Evolutionary conservation across 225 moss, liverwort and hornwort genomes (phyloP).

Genomic region (Straminergon stramineum): DNA sequence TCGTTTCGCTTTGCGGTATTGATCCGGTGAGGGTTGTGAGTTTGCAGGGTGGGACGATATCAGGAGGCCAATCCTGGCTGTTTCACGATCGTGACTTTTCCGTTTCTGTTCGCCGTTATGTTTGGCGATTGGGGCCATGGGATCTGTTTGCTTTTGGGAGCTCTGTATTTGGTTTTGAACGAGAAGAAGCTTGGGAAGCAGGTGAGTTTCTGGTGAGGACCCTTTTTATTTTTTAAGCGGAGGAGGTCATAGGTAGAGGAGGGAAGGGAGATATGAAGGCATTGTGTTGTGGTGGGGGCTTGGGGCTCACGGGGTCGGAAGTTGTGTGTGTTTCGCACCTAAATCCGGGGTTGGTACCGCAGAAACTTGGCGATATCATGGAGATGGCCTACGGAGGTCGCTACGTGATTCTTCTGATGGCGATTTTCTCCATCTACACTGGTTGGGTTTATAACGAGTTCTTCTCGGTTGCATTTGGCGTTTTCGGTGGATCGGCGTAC

Average conservation of each 20-base stretch:
- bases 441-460: slow-evolving; percentile 96
- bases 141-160: slow-evolving; percentile 53
- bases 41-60: slow-evolving; percentile 85
- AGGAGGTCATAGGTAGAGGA: neutral
- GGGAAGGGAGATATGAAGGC: neutral
- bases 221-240: neutral
- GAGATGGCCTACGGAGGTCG: slow-evolving; percentile 97
- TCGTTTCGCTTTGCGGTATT: neutral
- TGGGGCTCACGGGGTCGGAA: neutral
- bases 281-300: neutral
- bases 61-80: slow-evolving; percentile 96
- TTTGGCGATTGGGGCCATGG: slow-evolving; percentile 99
- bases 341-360: neutral
- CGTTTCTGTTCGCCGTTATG: slow-evolving; percentile 98
- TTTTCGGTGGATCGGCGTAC: slow-evolving; percentile 70
- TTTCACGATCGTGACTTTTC: slow-evolving; percentile 90
- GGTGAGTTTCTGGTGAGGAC: slow-evolving; percentile 20
- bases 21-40: neutral
- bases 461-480: slow-evolving; percentile 61
- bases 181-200: slow-evolving; percentile 76
- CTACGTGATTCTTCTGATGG: slow-evolving; percentile 92
- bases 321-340: neutral
- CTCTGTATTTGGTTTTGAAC: slow-evolving; percentile 58
- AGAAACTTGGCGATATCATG: slow-evolving; percentile 99
- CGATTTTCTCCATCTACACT: slow-evolving; percentile 95